These are phyloP conservation scores for Lodderomyces pseudojiufengensis DNA, from an alignment of 1,139 yeast genomes.

Conservation along the genomic window DNA sequence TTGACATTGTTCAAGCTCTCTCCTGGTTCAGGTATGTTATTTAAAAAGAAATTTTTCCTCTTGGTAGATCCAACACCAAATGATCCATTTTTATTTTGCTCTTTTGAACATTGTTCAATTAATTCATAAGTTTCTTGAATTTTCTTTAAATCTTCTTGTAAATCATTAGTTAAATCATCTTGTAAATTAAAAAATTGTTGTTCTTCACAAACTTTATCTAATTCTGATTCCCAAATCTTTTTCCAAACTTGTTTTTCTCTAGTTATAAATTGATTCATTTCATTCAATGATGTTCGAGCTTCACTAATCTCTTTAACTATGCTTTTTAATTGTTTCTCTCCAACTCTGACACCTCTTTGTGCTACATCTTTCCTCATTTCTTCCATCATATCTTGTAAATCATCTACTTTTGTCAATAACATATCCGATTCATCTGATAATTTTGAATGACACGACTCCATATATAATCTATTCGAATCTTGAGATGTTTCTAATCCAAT, in stretches of 20 bases:
- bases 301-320: conserved; percentile 62
- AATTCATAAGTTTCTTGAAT: conserved; percentile 79
- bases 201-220: conserved; percentile 87
- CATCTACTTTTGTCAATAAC: conserved; percentile 79
- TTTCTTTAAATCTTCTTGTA: conserved; percentile 74
- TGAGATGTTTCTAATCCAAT: conserved; percentile 39
- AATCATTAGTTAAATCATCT: conserved; percentile 76
- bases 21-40: conserved; percentile 63
- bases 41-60: conserved; percentile 36
- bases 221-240: conserved; percentile 86
- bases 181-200: conserved; percentile 89
- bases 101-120: conserved; percentile 78
- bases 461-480: conserved; percentile 58
- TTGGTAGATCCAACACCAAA: conserved; percentile 15
- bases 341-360: conserved; percentile 81
- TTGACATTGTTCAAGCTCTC: conserved; percentile 61
- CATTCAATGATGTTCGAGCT: conserved; percentile 51
- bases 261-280: conserved; percentile 58
- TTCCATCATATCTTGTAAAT: conserved; percentile 87
- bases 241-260: conserved; percentile 85
- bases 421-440: conserved; percentile 75
- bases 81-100: conserved; percentile 59
- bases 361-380: conserved; percentile 90
- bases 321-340: conserved; percentile 65
- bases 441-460: conserved; percentile 72